Evolutionary conservation across 495 filamentous ascomycete species (phyloP), one percentile per base, ranked within the genome.

Genomic region (Neurospora intermedia): DNA sequence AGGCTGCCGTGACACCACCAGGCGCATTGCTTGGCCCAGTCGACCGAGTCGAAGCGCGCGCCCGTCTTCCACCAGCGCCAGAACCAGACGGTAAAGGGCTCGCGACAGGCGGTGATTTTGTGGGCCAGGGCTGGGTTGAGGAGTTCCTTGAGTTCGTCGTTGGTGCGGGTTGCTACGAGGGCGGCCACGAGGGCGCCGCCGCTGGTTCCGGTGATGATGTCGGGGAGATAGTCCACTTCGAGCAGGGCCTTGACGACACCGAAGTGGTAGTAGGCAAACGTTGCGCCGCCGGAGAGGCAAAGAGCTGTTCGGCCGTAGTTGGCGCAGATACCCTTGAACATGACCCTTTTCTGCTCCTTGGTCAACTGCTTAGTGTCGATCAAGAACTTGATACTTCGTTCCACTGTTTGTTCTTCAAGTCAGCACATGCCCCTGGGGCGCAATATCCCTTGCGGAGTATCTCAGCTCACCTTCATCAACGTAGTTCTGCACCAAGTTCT

Each of bases 181-280:
- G 90, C 94, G 1, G 96, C 96, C 7, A 99, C 92, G 3, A 99
- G 86, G 8, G 96, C 96, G 39, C 96, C 96, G 16, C 96, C 96
- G 54, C 92, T 96, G 4, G 96, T 99, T 13, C 96, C 96, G 3
- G 96, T 98, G 71, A 99, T 96, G 77, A 98, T 94, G 73, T 95
- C 91, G 0, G 96, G 96, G 8, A 98, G 82, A 2, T 96, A 86
- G 71, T 90, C 87, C 69, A 94, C 93, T 78, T 98, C 96, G 0
- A 98, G 87, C 31, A 98, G 87, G 31, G 95, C 95, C 78, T 93
- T 95, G 46, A 94, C 89, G 6, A 98, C 92, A 2, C 96, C 96
- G 72, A 98, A 96, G 78, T 99, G 96, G 78, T 98, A 98, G 78
- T 97, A 99, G 31, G 96, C 94, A 83, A 98, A 98, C 4, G 91